Conservation (phyloP, 164 flowering plant species). For the Kalanchoe fedtschenkoi region DNA sequence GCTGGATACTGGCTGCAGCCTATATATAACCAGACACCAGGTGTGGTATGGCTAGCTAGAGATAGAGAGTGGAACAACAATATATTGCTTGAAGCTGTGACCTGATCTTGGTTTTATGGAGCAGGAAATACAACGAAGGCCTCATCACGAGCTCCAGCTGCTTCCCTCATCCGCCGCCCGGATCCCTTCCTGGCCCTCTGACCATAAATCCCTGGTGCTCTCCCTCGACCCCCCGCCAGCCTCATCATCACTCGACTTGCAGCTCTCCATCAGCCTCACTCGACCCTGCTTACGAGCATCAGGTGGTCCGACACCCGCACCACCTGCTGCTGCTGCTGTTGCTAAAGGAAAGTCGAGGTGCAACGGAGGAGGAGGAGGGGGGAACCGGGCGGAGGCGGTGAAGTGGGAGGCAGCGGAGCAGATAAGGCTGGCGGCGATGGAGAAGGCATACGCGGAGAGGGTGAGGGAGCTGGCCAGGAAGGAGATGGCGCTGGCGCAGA, state of each 20-base stretch:
- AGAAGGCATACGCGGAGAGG: conserved; percentile 89
- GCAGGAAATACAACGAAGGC: background rate
- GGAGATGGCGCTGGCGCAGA: conserved; percentile 90
- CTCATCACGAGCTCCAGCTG: conserved; percentile 36
- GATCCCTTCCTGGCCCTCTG: conserved; percentile 15
- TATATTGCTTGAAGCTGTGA: no score
- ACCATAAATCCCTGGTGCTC: conserved; percentile 9
- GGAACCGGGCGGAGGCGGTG: conserved; percentile 37
- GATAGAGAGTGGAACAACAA: no score
- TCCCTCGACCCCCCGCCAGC: conserved; percentile 12
- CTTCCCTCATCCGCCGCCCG: conserved; percentile 30
- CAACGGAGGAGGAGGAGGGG: background rate
- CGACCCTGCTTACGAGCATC: conserved; percentile 22
- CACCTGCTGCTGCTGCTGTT: conserved; percentile 8
- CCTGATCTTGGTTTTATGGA: background rate
- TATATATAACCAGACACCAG: no score
- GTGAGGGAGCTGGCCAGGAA: conserved; percentile 71
- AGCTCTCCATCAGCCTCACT: conserved; percentile 65
- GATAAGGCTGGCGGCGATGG: conserved; percentile 66
- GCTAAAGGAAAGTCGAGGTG: conserved; percentile 3
- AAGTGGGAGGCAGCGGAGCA: conserved; percentile 87
- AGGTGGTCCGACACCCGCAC: background rate
- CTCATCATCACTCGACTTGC: conserved; percentile 55
- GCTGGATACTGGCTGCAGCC: no score
- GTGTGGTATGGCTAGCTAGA: no score